Percentiles rank a stretch among this genome's conserved stretches.
phyloP scores from a whole-genome alignment of 768 basidiomycete species.

The Suillus paluster region DNA sequence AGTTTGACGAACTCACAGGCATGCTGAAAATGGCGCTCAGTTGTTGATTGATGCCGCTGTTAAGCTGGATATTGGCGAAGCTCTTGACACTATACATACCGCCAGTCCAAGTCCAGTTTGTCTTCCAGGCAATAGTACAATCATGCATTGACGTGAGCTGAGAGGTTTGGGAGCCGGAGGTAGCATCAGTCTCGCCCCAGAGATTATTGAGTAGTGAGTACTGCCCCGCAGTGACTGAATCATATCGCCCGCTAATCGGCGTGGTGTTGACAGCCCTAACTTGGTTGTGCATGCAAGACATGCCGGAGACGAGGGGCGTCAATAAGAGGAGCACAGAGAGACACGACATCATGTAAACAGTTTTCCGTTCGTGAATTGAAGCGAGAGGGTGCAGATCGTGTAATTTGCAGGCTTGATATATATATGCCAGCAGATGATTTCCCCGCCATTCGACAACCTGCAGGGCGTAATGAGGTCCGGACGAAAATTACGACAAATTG shows the following conservation, averaged over 20 bases:
- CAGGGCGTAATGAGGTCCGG: background rate
- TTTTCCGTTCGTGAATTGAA: background rate
- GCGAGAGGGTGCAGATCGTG: background rate
- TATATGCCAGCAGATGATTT: background rate
- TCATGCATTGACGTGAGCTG: slow-evolving; percentile 47
- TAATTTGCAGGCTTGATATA: background rate
- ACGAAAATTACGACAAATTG: no score
- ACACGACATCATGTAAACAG: background rate
- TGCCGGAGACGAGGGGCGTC: slow-evolving; percentile 25
- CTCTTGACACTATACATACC: slow-evolving; percentile 56
- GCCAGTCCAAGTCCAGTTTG: slow-evolving; percentile 58
- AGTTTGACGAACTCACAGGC: slow-evolving; percentile 44
- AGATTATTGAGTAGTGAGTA: slow-evolving; percentile 60
- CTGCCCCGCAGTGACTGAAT: slow-evolving; percentile 45
- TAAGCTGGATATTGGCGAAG: slow-evolving; percentile 60
- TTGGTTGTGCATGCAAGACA: slow-evolving; percentile 6
- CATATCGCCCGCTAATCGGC: slow-evolving; percentile 55
- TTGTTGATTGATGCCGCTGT: slow-evolving; percentile 54
- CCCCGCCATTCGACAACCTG: background rate
- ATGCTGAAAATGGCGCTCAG: slow-evolving; percentile 60
- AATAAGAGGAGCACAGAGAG: slow-evolving; percentile 14
- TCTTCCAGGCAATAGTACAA: slow-evolving; percentile 53
- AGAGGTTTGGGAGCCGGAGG: slow-evolving; percentile 58
- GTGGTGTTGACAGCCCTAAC: slow-evolving; percentile 26
- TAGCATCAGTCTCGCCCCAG: slow-evolving; percentile 45